Conservation (phyloP, 1,139 yeast species). For the Neolecta irregularis region DNA sequence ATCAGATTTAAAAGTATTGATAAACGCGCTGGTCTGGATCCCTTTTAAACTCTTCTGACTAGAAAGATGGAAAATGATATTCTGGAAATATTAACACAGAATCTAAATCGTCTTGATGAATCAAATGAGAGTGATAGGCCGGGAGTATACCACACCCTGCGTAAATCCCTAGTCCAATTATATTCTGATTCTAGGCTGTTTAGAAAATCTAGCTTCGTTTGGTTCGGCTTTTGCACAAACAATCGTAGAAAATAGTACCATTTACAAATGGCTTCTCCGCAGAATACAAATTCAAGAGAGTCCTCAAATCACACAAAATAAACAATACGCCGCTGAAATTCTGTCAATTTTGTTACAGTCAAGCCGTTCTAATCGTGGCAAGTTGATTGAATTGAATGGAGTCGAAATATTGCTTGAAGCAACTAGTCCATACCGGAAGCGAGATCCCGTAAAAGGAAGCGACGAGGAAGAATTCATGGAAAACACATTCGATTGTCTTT, state of each 20-base stretch:
- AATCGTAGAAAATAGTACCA: slow-evolving; percentile 10
- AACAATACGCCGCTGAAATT: slow-evolving; percentile 20
- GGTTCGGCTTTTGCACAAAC: slow-evolving; percentile 11
- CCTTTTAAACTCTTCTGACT: background rate
- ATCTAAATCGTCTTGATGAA: slow-evolving; percentile 15
- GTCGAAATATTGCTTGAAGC: slow-evolving; percentile 17
- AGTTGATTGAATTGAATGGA: slow-evolving; percentile 13
- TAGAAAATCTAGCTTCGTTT: slow-evolving; percentile 15
- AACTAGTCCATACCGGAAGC: slow-evolving; percentile 16
- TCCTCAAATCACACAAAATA: slow-evolving; percentile 16
- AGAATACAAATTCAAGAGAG: slow-evolving; percentile 14
- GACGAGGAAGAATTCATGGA: slow-evolving; percentile 21
- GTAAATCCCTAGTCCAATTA: slow-evolving; percentile 10
- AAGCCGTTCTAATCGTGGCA: slow-evolving; percentile 6
- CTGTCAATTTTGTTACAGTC: slow-evolving; percentile 17
- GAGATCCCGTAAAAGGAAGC: slow-evolving; percentile 16
- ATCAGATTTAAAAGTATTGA: slow-evolving; percentile 11
- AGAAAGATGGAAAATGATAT: slow-evolving; percentile 11
- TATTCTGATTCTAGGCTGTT: slow-evolving; percentile 12
- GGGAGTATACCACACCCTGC: slow-evolving; percentile 10
- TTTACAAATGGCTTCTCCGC: slow-evolving; percentile 16
- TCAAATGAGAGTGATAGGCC: slow-evolving; percentile 9
- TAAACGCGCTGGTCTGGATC: slow-evolving; percentile 9
- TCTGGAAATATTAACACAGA: slow-evolving; percentile 13
- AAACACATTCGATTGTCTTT: slow-evolving; percentile 18